Conservation (phyloP, 2,329 filamentous ascomycete species). For the Neonectria coccinea region DNA sequence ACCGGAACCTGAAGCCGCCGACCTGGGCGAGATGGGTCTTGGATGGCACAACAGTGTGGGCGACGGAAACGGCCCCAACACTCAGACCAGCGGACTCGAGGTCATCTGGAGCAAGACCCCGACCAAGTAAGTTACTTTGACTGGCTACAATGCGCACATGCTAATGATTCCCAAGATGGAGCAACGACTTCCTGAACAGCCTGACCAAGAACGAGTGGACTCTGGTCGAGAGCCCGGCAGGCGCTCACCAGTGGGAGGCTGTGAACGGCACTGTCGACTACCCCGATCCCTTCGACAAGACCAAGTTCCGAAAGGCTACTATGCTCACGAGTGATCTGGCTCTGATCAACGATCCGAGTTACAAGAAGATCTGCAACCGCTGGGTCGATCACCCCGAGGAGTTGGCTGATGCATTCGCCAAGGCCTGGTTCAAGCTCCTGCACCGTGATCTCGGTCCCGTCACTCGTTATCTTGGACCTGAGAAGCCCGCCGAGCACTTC, state of each 20-base stretch:
- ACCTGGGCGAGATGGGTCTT: constrained; percentile 74
- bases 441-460: constrained; percentile 84
- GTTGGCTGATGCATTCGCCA: constrained; percentile 75
- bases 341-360: constrained; percentile 76
- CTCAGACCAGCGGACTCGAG: constrained; percentile 82
- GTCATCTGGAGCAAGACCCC: constrained; percentile 84
- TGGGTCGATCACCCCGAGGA: constrained; percentile 77
- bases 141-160: neutral
- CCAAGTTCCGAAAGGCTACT: constrained; percentile 78
- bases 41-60: constrained; percentile 77
- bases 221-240: constrained; percentile 78
- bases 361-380: constrained; percentile 80
- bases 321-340: constrained; percentile 84
- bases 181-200: constrained; percentile 79
- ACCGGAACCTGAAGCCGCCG: constrained; percentile 73
- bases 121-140: constrained; percentile 58
- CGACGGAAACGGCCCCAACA: constrained; percentile 75
- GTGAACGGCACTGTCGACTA: constrained; percentile 75
- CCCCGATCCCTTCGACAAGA: constrained; percentile 76
- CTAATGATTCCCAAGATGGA: constrained; percentile 62
- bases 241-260: constrained; percentile 83
- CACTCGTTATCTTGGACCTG: constrained; percentile 78
- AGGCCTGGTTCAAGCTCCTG: constrained; percentile 86
- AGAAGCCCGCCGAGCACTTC: constrained; percentile 76
- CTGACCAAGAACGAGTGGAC: constrained; percentile 85